Evolutionary conservation across 495 filamentous ascomycete species (phyloP).

Genomic region (Talaromyces nanjingensis): DNA sequence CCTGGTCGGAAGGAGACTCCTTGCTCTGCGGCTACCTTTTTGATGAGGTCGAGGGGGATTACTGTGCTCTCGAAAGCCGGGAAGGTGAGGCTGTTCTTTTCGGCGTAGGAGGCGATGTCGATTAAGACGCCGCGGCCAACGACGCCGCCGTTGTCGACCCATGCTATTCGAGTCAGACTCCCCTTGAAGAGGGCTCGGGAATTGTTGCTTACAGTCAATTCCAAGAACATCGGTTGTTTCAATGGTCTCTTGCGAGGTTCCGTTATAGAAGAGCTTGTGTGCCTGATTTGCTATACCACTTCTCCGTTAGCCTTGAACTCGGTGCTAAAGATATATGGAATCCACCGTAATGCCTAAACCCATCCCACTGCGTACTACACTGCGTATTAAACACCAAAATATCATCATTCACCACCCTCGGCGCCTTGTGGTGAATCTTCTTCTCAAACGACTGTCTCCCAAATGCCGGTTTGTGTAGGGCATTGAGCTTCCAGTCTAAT

Average conservation of each 20-base stretch:
- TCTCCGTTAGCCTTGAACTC: background rate
- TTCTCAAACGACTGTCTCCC: slow-evolving; percentile 24
- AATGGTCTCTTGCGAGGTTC: slow-evolving; percentile 50
- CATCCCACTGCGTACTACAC: slow-evolving; percentile 50
- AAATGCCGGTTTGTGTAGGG: slow-evolving; percentile 21
- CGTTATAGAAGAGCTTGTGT: slow-evolving; percentile 53
- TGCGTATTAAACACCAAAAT: slow-evolving; percentile 57
- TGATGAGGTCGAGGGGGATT: slow-evolving; percentile 36
- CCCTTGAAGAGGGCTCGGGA: background rate
- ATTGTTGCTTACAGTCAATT: slow-evolving; percentile 33
- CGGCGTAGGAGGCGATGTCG: slow-evolving; percentile 48
- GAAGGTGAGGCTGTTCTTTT: slow-evolving; percentile 25
- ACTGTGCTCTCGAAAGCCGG: slow-evolving; percentile 29
- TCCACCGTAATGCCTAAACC: slow-evolving; percentile 42
- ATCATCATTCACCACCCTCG: slow-evolving; percentile 51
- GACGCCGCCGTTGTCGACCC: slow-evolving; percentile 41
- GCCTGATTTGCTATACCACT: slow-evolving; percentile 38
- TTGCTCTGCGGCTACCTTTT: slow-evolving; percentile 28
- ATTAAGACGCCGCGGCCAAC: slow-evolving; percentile 53
- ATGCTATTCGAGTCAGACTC: slow-evolving; percentile 19
- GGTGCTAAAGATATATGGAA: too few relatives aligned
- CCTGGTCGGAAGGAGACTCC: slow-evolving; percentile 31
- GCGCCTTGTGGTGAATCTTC: slow-evolving; percentile 29
- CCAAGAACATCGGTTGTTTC: slow-evolving; percentile 33
- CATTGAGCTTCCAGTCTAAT: slow-evolving; percentile 39